Evolutionary conservation across 148 eudicot species (phyloP).

Genomic region (Pouteria glomerata): DNA sequence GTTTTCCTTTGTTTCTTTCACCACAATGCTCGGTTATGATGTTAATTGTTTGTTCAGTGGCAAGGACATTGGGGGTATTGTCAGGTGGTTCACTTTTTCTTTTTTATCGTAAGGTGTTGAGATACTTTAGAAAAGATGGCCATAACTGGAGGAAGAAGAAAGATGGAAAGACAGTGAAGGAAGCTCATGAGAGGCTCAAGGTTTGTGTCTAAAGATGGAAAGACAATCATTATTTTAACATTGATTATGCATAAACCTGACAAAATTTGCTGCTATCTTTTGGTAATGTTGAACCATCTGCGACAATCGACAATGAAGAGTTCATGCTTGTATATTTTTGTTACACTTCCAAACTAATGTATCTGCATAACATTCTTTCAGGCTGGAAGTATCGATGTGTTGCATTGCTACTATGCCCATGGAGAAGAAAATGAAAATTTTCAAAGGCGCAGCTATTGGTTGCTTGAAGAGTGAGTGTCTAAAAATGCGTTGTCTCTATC

Average conservation of each 20-base stretch:
- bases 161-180: slow-evolving; percentile 74
- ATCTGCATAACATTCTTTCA: slow-evolving; percentile 21
- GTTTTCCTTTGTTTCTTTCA: too few relatives aligned
- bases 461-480: slow-evolving; percentile 67
- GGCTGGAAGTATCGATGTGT: slow-evolving; percentile 64
- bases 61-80: too few relatives aligned
- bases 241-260: background rate
- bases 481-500: background rate
- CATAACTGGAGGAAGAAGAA: slow-evolving; percentile 78
- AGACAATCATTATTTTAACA: background rate
- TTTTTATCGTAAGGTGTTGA: slow-evolving; percentile 83
- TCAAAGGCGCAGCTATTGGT: slow-evolving; percentile 70
- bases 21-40: too few relatives aligned
- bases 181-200: slow-evolving; percentile 74
- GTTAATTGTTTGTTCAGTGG: too few relatives aligned
- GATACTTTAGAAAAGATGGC: slow-evolving; percentile 85
- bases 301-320: background rate
- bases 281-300: background rate
- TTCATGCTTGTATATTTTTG: slow-evolving; percentile 2
- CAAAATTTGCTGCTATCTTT: slow-evolving; percentile 4
- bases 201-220: too few relatives aligned
- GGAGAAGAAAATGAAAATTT: slow-evolving; percentile 67
- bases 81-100: slow-evolving; percentile 68
- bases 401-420: slow-evolving; percentile 77
- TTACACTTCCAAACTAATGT: slow-evolving; percentile 1